phyloP scores from a whole-genome alignment of 2,329 filamentous ascomycete species.

The Fusarium sp. region DNA sequence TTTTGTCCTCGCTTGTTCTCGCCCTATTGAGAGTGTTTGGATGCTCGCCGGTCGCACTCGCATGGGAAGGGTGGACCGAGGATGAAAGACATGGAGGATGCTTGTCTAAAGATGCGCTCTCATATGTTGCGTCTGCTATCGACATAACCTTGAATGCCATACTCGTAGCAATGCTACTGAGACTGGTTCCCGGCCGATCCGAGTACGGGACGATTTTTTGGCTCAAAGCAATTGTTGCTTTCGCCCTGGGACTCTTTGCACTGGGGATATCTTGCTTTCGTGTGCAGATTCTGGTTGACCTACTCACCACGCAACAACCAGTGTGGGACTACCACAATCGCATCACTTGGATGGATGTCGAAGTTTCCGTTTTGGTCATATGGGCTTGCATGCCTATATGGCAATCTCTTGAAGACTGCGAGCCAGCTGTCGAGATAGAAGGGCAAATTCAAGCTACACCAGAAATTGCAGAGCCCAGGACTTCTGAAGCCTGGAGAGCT shows the following conservation, averaged over 20 bases:
- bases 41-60: constrained; percentile 51
- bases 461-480: constrained; percentile 1
- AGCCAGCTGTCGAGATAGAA: neutral
- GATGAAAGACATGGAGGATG: constrained; percentile 25
- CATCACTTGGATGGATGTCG: constrained; percentile 56
- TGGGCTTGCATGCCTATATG: constrained; percentile 54
- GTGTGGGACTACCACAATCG: constrained; percentile 54
- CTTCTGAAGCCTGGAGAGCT: constrained; percentile 2
- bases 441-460: constrained; percentile 32
- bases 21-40: constrained; percentile 53
- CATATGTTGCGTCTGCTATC: constrained; percentile 55
- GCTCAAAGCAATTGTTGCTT: constrained; percentile 53
- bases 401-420: constrained; percentile 19
- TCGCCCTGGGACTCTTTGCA: constrained; percentile 55
- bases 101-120: constrained; percentile 44
- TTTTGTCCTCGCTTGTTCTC: constrained; percentile 49
- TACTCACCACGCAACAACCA: constrained; percentile 50
- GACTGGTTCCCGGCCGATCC: constrained; percentile 50
- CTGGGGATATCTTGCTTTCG: constrained; percentile 50
- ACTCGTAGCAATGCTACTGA: constrained; percentile 56
- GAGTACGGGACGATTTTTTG: constrained; percentile 55
- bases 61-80: constrained; percentile 42
- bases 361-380: constrained; percentile 54
- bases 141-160: constrained; percentile 58
- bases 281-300: constrained; percentile 45